Evolutionary conservation across 768 basidiomycete genomes (phyloP).

Genomic region (Tulasnella sp.): DNA sequence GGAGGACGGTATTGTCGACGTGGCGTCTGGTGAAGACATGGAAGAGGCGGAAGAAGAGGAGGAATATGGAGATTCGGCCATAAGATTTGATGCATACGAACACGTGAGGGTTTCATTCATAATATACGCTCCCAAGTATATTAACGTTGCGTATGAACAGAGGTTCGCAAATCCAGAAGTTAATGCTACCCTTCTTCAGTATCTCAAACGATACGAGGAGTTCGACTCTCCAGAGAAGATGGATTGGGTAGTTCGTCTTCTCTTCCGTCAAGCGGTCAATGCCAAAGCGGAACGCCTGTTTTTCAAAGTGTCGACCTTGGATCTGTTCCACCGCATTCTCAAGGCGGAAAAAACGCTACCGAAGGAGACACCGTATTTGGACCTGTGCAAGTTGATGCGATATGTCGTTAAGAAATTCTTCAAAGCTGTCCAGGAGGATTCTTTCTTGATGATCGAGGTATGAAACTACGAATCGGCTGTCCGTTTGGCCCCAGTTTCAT

Average conservation of each 20-base stretch:
- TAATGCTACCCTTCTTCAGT: slow-evolving; percentile 75
- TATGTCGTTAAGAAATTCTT: slow-evolving; percentile 91
- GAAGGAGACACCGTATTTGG: slow-evolving; percentile 71
- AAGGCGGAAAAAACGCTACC: slow-evolving; percentile 77
- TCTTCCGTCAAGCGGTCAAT: slow-evolving; percentile 87
- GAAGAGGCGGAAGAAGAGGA: slow-evolving; percentile 57
- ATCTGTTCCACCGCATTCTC: slow-evolving; percentile 83
- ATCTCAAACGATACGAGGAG: slow-evolving; percentile 79
- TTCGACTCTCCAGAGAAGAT: slow-evolving; percentile 75
- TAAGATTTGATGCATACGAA: slow-evolving; percentile 90
- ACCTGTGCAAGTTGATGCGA: slow-evolving; percentile 77
- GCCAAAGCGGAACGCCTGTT: slow-evolving; percentile 92
- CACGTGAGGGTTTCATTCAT: slow-evolving; percentile 51
- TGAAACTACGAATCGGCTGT: background rate
- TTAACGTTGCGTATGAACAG: slow-evolving; percentile 43
- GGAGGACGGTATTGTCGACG: slow-evolving; percentile 63
- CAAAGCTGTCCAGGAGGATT: slow-evolving; percentile 79
- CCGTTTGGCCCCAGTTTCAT: background rate
- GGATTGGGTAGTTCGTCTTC: slow-evolving; percentile 81
- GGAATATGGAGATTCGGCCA: slow-evolving; percentile 75
- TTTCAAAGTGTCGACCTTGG: slow-evolving; percentile 89
- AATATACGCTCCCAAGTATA: background rate
- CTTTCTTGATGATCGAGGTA: slow-evolving; percentile 90
- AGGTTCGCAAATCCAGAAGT: slow-evolving; percentile 87
- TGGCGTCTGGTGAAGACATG: slow-evolving; percentile 61